Evolutionary conservation across 257 asterid species (phyloP).

Genomic region (Ocimum tenuiflorum): DNA sequence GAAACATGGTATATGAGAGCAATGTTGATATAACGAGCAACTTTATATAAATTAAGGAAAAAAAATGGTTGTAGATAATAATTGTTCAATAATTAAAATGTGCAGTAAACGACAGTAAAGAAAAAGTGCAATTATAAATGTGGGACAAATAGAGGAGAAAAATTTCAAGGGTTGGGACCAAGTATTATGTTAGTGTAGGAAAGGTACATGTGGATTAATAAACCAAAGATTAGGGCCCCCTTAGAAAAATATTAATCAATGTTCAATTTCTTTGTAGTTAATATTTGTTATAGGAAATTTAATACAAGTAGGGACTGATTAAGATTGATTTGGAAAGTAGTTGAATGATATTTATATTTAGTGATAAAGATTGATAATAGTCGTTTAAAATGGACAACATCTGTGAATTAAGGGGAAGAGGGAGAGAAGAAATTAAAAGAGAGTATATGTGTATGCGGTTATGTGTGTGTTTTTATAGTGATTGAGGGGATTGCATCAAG

Average conservation of each 20-base stretch:
- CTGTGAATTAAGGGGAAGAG: too few species aligned
- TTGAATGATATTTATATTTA: neutral
- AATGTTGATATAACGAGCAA: neutral
- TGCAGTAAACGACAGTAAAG: neutral
- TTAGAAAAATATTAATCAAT: neutral
- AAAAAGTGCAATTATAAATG: neutral
- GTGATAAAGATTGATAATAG: too few species aligned
- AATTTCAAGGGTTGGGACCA: slow-evolving; percentile 20
- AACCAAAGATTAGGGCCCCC: slow-evolving; percentile 16
- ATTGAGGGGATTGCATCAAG: too few species aligned
- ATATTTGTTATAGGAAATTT: neutral
- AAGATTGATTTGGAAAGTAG: slow-evolving; percentile 2
- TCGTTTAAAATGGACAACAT: too few species aligned
- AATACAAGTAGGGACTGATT: slow-evolving; percentile 6
- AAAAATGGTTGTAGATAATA: neutral
- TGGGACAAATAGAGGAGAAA: neutral
- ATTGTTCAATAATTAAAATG: neutral
- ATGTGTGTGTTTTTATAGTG: too few species aligned
- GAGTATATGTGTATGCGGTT: too few species aligned
- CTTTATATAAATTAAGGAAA: neutral
- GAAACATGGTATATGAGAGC: too few species aligned
- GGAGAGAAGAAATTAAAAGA: too few species aligned
- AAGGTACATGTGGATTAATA: too few species aligned
- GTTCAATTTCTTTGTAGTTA: neutral
- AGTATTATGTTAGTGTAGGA: neutral